phyloP scores from a whole-genome alignment of 2,329 filamentous ascomycete genomes.

The Gaeumannomyces tritici region DNA sequence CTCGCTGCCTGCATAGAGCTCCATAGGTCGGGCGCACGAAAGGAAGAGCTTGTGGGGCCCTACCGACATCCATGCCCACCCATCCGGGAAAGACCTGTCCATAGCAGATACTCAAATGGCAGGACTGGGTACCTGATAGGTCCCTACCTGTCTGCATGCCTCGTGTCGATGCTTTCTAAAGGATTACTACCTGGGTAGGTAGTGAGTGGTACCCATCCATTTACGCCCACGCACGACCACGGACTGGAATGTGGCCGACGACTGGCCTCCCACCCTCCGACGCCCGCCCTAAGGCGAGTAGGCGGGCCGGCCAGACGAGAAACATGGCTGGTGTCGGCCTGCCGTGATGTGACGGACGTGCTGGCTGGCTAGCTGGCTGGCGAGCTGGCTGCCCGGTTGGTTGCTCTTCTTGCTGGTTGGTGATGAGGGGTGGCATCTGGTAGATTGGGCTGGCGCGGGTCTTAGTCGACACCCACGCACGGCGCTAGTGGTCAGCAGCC shows the following conservation, averaged over 20 bases:
- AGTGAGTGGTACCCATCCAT: no score
- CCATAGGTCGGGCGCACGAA: not conserved
- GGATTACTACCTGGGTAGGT: not conserved
- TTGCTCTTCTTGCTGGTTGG: not conserved
- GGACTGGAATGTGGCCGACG: no score
- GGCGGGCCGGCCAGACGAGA: not conserved
- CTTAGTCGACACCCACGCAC: not conserved
- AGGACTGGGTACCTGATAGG: no score
- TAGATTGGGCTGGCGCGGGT: not conserved
- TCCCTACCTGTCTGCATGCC: not conserved
- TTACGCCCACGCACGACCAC: no score
- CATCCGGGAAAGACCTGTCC: not conserved
- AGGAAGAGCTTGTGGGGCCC: not conserved
- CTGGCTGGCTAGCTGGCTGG: not conserved
- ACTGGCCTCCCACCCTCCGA: no score
- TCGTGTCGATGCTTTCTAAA: not conserved
- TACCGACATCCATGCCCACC: not conserved
- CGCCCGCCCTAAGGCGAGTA: not conserved
- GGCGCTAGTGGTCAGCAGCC: not conserved
- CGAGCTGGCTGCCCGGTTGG: no score
- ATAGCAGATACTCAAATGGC: not conserved
- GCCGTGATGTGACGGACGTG: not conserved
- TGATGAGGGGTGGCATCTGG: not conserved
- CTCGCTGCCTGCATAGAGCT: not conserved
- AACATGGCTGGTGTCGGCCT: not conserved